Evolutionary conservation across 208 protist genomes (phyloP), one percentile per base, ranked within the genome.

Genomic region (Acanthamoeba castellanii): DNA sequence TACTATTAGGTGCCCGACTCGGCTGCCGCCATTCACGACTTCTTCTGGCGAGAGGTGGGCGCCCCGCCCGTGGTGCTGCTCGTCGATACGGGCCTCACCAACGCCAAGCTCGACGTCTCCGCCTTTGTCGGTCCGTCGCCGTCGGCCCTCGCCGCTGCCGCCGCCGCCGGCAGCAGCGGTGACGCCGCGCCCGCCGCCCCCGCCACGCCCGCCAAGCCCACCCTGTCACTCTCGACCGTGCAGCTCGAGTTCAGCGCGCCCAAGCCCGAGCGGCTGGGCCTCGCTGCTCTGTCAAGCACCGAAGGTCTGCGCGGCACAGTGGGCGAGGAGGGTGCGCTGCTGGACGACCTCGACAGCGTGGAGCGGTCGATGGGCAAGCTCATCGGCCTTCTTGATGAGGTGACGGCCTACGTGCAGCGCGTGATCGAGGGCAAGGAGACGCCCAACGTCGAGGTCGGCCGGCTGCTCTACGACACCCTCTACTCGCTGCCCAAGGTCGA

Each of bases 31-130:
- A 96, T 98, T 42, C 95, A 98, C 90, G 95, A 98, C 52, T 98
- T 97, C 57, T 98, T 97, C 87, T 81, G 85, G 85, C 82, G 96
- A 30, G 95, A 96, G 47, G 93, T 96, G 81, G 85, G 89, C 66
- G 92, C 92, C 42, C 84, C 78, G 76, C 94, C 97, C 94, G 94
- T 98, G 70, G 95, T 96, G 85, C 94, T 98, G 27, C 96, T 95
- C 0, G 68, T 98, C 14, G 96, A 98, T 61, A 97, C 95, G 13
- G 84, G 78, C n/a, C 92, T 98, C 6, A 96, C 78, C 70, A 96
- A 96, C 76, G 90, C 94, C 68, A 85, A 90, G 11, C 91, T 98
- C 72, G 76, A 92, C 61, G 95, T 97, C 32, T 90, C 93, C 37
- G 96, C 96, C 8, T 97, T 96, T 61, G 55, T 96, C 9, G 93